Evolutionary conservation across 257 asterid species (phyloP).

Genomic region (Schizonepeta tenuifolia): DNA sequence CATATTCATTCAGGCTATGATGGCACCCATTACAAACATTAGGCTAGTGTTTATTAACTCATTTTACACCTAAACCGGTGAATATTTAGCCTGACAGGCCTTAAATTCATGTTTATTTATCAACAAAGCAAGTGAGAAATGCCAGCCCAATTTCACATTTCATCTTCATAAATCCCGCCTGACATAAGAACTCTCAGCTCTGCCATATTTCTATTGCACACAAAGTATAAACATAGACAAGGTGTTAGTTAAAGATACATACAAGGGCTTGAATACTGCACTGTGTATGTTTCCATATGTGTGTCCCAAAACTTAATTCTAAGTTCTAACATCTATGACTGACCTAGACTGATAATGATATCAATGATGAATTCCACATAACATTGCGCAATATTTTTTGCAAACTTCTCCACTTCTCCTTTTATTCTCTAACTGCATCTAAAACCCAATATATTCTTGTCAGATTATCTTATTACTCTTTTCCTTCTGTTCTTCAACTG

Average conservation of each 20-base stretch:
- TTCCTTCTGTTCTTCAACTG: constrained; percentile 4
- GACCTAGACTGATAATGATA: neutral
- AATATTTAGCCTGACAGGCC: neutral
- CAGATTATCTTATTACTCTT: no score
- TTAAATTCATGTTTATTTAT: neutral
- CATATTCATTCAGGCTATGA: neutral
- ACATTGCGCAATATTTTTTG: constrained; percentile 1
- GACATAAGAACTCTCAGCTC: constrained; percentile 3
- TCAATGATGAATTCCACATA: neutral
- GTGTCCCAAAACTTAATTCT: constrained; percentile 5
- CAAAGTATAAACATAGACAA: neutral
- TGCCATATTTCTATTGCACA: neutral
- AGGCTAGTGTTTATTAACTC: neutral
- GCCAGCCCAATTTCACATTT: constrained; percentile 5
- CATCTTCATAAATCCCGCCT: neutral
- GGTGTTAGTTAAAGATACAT: neutral
- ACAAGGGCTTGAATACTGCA: neutral
- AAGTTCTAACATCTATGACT: neutral
- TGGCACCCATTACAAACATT: neutral
- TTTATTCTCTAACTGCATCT: constrained; percentile 6
- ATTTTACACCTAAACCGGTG: neutral
- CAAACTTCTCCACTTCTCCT: neutral
- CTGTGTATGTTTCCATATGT: neutral
- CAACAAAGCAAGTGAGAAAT: neutral
- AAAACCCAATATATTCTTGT: neutral